Base-by-base conservation (phyloP, 345 rosid species). In the Eucalyptus marginata region DNA sequence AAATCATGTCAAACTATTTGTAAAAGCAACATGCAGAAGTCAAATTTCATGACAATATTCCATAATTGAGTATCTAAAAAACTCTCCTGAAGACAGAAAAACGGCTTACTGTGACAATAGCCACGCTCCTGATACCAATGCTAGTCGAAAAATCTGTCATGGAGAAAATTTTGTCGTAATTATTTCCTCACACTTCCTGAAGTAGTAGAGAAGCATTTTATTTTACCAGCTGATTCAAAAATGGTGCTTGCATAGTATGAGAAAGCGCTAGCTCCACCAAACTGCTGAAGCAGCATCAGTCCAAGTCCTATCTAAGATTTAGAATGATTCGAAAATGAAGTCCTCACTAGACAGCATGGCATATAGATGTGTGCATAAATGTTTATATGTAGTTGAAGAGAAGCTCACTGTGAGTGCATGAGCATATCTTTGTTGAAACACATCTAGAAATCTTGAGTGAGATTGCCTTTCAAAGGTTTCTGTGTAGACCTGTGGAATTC, bases 251-350 rank as follows among this genome's bases (percentile, higher is more conserved):
- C 91, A 90, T 95, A 96, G 89, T 88, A 93, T 33, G 66, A 40
- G 81, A 95, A 7, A 4, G 93, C 96, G 66, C 90, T 92, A 79
- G 31, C 87, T 76, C 98, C 98, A 84, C 93, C 93, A 27, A 95
- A 90, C 88, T 95, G 95, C 80, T 94, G 97, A 27, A 95, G 90
- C 31, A 95, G 85, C 97, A 96, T 93, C 86, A 95, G 88, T 58
- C 97, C 98, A 54, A 94, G 89, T 33, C 95, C 97, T 51, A 95
- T 89, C 98, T 96, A 81, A 87, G 51, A 58, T 62, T n/a, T 13
- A 22, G 47, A 88, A 62, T n/a, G 44, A 36, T 29, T 49, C 8
- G 1, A 31, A 89, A 85, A 16, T 10, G 85, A 66, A 88, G 46
- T 71, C 83, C 46, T 71, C 87, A 51, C 14, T 86, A 52, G 46